A percentile compares a stretch with the other conserved stretches of the same genome.
Evolutionary conservation across 148 eudicot genomes (phyloP).

Genomic region (Arctostaphylos glauca): DNA sequence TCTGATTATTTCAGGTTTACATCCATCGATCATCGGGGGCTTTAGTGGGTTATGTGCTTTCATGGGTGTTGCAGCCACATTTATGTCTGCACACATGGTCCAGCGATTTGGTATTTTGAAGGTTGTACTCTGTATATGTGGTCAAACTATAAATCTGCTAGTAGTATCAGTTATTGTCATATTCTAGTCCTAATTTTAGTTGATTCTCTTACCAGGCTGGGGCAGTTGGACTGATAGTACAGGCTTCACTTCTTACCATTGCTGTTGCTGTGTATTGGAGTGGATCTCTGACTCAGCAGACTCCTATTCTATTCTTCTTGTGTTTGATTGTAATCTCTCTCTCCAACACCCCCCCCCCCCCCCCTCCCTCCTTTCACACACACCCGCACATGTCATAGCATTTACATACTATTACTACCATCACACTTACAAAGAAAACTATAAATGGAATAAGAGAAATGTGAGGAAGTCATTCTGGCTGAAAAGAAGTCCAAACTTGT

Average conservation of each 20-base stretch:
- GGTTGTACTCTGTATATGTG: constrained; percentile 41
- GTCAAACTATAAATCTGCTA: not conserved
- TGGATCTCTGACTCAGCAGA: constrained; percentile 63
- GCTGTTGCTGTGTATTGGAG: constrained; percentile 93
- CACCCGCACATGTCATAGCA: not conserved
- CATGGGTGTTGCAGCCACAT: constrained; percentile 96
- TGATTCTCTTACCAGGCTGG: constrained; percentile 66
- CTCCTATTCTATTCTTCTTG: constrained; percentile 69
- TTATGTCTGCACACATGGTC: constrained; percentile 74
- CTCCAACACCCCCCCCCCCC: constrained; percentile 1
- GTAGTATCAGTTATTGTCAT: not conserved
- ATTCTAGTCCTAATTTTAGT: constrained; percentile 14
- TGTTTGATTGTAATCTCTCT: constrained; percentile 62
- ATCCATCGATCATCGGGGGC: constrained; percentile 76
- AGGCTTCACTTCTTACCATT: constrained; percentile 75
- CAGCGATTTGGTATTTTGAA: constrained; percentile 72
- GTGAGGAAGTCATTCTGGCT: not conserved
- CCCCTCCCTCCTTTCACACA: not conserved
- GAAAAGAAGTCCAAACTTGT: not conserved
- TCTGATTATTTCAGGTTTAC: constrained; percentile 56
- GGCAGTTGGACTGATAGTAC: constrained; percentile 77
- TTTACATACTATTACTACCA: not conserved
- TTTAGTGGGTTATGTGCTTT: constrained; percentile 95
- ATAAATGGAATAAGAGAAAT: not conserved
- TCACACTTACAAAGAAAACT: not conserved